A percentile compares a stretch with the other conserved stretches of the same genome.
These are phyloP conservation scores for Arabidopsis suecica DNA, from an alignment of 345 rosid species.

Conservation along the genomic window DNA sequence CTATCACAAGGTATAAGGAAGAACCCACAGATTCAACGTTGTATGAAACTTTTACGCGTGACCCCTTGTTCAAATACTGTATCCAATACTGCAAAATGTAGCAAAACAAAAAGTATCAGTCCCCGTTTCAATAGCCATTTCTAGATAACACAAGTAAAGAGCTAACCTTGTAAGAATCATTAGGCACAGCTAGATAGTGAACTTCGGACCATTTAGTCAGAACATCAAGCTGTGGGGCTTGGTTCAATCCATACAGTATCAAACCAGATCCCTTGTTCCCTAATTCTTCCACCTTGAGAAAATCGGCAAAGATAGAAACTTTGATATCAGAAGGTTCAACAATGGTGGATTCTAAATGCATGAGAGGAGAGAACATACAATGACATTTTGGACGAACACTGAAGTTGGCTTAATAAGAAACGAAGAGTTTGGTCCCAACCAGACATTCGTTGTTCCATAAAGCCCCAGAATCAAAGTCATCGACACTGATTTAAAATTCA, in stretches of 20 bases:
- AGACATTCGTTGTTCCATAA: slow-evolving; percentile 67
- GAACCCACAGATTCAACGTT: slow-evolving; percentile 59
- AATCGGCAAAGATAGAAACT: slow-evolving; percentile 6
- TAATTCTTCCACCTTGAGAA: slow-evolving; percentile 68
- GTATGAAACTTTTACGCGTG: slow-evolving; percentile 75
- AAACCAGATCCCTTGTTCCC: slow-evolving; percentile 57
- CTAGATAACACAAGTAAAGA: slow-evolving; percentile 22
- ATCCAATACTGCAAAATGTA: slow-evolving; percentile 66
- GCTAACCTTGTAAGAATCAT: slow-evolving; percentile 80
- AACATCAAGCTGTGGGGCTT: slow-evolving; percentile 73
- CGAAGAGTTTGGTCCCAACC: slow-evolving; percentile 76
- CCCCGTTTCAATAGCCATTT: background rate
- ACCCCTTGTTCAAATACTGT: slow-evolving; percentile 75
- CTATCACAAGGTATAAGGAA: slow-evolving; percentile 73
- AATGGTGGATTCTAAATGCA: slow-evolving; percentile 1
- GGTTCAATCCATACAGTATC: slow-evolving; percentile 65
- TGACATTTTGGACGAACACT: slow-evolving; percentile 73
- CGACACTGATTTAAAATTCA: slow-evolving; percentile 58
- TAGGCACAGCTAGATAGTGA: slow-evolving; percentile 55
- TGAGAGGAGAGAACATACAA: slow-evolving; percentile 54
- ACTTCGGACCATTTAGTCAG: slow-evolving; percentile 61
- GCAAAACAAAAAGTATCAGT: slow-evolving; percentile 18
- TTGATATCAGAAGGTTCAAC: background rate
- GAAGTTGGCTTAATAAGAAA: slow-evolving; percentile 73
- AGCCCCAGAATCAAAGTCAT: slow-evolving; percentile 89